Conservation (phyloP, 1,284 basidiomycete species). For the Singerocomus rubriflavus region DNA sequence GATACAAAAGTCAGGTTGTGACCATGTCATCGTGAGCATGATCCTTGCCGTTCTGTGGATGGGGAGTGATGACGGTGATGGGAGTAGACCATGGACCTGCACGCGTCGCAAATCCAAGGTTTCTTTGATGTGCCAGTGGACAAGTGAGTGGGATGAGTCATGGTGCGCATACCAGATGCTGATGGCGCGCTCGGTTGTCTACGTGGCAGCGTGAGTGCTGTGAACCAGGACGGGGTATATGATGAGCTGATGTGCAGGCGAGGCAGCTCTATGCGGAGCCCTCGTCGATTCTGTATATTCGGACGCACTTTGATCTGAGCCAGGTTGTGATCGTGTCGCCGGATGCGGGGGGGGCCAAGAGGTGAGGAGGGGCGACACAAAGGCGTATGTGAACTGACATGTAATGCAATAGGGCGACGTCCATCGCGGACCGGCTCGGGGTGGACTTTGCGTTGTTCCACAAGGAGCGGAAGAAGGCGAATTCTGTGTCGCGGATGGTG, state of each 20-base stretch:
- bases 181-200: slow-evolving; percentile 11
- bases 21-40: slow-evolving; percentile 92
- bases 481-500: slow-evolving; percentile 98
- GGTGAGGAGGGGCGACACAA: slow-evolving; percentile 47
- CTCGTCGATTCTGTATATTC: slow-evolving; percentile 93
- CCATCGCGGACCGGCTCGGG: slow-evolving; percentile 94
- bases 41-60: neutral
- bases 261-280: slow-evolving; percentile 95
- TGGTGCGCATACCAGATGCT: slow-evolving; percentile 17
- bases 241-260: slow-evolving; percentile 25
- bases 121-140: slow-evolving; percentile 99
- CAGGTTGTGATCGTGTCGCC: slow-evolving; percentile 97
- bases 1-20: slow-evolving; percentile 96
- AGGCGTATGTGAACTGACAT: slow-evolving; percentile 6
- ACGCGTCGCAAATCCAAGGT: slow-evolving; percentile 98
- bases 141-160: slow-evolving; percentile 67
- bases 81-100: slow-evolving; percentile 91
- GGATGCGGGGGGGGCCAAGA: slow-evolving; percentile 97
- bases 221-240: slow-evolving; percentile 13
- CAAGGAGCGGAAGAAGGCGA: slow-evolving; percentile 99
- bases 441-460: slow-evolving; percentile 99
- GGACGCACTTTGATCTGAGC: slow-evolving; percentile 84
- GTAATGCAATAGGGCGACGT: slow-evolving; percentile 72
- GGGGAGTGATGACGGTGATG: slow-evolving; percentile 4
- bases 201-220: slow-evolving; percentile 46